Conservation (phyloP, 257 asterid genomes). For the Plantago elongata region DNA sequence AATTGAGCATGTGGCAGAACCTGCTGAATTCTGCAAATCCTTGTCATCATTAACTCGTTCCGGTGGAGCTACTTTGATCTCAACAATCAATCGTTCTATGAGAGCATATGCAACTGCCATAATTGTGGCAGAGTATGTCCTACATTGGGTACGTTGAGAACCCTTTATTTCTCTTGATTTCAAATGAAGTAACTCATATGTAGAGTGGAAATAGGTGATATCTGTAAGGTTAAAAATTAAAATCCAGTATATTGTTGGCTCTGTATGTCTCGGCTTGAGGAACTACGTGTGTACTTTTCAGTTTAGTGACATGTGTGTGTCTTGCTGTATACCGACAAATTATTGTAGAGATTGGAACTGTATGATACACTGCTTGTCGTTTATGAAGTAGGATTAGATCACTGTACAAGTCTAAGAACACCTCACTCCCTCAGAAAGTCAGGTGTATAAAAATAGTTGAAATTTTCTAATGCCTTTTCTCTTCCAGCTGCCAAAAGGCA, state of each 20-base stretch:
- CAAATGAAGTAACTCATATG: neutral
- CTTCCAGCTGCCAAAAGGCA: slow-evolving; percentile 72
- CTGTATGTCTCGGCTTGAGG: neutral
- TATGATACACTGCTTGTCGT: neutral
- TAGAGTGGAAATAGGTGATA: neutral
- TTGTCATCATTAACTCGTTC: slow-evolving; percentile 62
- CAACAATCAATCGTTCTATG: slow-evolving; percentile 88
- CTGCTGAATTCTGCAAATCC: slow-evolving; percentile 85
- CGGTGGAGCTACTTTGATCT: slow-evolving; percentile 77
- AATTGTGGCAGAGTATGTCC: slow-evolving; percentile 64
- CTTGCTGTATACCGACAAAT: neutral
- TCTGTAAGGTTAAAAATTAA: neutral
- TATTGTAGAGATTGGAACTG: too few relatives aligned
- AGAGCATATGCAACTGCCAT: slow-evolving; percentile 92
- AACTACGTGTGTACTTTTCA: neutral
- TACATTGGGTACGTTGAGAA: slow-evolving; percentile 64
- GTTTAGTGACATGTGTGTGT: neutral
- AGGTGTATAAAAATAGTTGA: neutral
- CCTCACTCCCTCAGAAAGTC: too few relatives aligned
- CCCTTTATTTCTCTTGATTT: neutral
- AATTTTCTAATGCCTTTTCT: slow-evolving; percentile 1
- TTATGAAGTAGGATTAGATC: neutral
- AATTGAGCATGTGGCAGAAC: slow-evolving; percentile 92
- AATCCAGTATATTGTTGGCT: neutral
- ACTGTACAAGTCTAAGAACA: too few relatives aligned